phyloP scores from a whole-genome alignment of 495 filamentous ascomycete species.

The Neurospora sp. region DNA sequence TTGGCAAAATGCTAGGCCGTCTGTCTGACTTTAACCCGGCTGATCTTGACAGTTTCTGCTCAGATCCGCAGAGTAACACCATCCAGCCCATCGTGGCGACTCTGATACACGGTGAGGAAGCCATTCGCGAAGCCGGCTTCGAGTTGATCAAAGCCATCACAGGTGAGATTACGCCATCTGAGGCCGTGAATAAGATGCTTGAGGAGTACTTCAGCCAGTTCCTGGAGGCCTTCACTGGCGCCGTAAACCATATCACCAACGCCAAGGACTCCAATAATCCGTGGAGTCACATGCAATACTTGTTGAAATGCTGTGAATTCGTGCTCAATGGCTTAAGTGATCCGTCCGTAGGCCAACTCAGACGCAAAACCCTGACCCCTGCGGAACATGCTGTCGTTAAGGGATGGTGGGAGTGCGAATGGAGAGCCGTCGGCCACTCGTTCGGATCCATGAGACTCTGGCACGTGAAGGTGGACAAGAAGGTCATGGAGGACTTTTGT shows the following conservation, averaged over 20 bases:
- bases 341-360: slow-evolving; percentile 65
- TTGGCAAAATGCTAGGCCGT: slow-evolving; percentile 63
- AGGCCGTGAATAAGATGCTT: slow-evolving; percentile 64
- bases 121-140: slow-evolving; percentile 62
- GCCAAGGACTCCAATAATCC: slow-evolving; percentile 43
- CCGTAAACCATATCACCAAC: slow-evolving; percentile 37
- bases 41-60: slow-evolving; percentile 55
- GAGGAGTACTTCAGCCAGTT: slow-evolving; percentile 43
- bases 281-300: slow-evolving; percentile 55
- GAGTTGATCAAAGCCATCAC: slow-evolving; percentile 74
- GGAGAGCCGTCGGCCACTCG: slow-evolving; percentile 68
- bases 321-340: slow-evolving; percentile 78
- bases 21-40: slow-evolving; percentile 60
- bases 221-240: slow-evolving; percentile 25
- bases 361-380: slow-evolving; percentile 49
- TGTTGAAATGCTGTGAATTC: slow-evolving; percentile 64
- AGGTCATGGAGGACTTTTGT: slow-evolving; percentile 79
- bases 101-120: slow-evolving; percentile 56
- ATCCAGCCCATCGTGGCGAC: slow-evolving; percentile 55
- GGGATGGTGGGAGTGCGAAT: slow-evolving; percentile 72
- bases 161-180: slow-evolving; percentile 54
- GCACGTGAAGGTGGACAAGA: slow-evolving; percentile 59
- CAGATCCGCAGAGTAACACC: slow-evolving; percentile 45
- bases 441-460: slow-evolving; percentile 75
- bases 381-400: slow-evolving; percentile 53